phyloP scores from a whole-genome alignment of 2,329 filamentous ascomycete species.

The Ophiostoma fasciatum region DNA sequence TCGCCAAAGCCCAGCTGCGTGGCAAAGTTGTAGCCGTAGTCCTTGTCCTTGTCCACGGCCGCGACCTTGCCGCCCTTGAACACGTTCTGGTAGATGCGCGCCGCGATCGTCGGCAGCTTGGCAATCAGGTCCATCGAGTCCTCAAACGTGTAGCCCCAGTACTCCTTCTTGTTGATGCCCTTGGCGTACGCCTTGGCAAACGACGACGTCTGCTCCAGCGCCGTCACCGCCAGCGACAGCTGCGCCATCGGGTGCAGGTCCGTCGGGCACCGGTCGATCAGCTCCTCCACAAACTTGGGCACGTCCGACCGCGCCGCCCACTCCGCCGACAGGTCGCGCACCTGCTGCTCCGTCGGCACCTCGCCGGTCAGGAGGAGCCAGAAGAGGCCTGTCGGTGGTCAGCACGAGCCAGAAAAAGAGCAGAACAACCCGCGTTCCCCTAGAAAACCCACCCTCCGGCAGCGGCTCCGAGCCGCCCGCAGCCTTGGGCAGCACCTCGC shows the following conservation, averaged over 20 bases:
- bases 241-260: conserved; percentile 99
- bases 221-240: conserved; percentile 94
- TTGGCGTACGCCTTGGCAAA: conserved; percentile 98
- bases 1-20: conserved; percentile 96
- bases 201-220: conserved; percentile 93
- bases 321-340: conserved; percentile 93
- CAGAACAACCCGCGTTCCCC: no score
- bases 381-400: conserved; percentile 59
- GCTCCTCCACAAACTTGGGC: conserved; percentile 96
- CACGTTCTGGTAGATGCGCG: conserved; percentile 99
- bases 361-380: conserved; percentile 98
- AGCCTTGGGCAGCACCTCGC: conserved; percentile 92
- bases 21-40: conserved; percentile 98
- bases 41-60: conserved; percentile 93
- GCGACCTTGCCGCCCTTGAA: conserved; percentile 99
- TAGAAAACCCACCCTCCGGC: conserved; percentile 56
- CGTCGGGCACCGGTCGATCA: conserved; percentile 98
- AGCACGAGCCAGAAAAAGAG: not conserved
- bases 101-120: conserved; percentile 95
- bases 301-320: conserved; percentile 96
- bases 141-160: conserved; percentile 99
- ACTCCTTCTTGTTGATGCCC: conserved; percentile 98
- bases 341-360: conserved; percentile 95
- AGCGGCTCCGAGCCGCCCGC: conserved; percentile 94
- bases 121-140: conserved; percentile 99